Conservation (phyloP, 371 early-diverging fungal species). For the Lichtheimia ramosa region DNA sequence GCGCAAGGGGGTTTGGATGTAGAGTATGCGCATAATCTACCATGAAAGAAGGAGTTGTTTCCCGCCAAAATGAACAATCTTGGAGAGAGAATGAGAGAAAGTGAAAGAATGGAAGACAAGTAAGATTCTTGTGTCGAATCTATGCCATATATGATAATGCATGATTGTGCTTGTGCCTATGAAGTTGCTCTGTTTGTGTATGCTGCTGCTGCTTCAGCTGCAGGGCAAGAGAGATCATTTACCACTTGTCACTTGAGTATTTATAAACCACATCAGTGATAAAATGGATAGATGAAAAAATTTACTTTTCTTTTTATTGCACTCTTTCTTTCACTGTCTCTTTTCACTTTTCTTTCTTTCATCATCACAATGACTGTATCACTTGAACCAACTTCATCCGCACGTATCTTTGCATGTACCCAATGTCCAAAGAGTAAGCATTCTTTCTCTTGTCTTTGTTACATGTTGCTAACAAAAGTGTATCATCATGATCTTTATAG, state of each 20-base stretch:
- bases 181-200: slow-evolving; percentile 8
- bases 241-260: slow-evolving; percentile 1
- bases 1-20: not conserved
- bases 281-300: slow-evolving; percentile 42
- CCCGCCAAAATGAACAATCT: slow-evolving; percentile 12
- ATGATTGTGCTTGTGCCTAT: not conserved
- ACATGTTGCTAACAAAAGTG: slow-evolving; percentile 6
- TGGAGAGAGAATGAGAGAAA: not conserved
- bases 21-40: not conserved
- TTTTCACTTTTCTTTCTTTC: slow-evolving; percentile 14
- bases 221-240: not conserved
- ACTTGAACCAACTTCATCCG: slow-evolving; percentile 11
- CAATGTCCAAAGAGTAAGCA: slow-evolving; percentile 50
- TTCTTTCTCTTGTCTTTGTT: not conserved
- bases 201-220: not conserved
- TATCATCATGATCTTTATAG: slow-evolving; percentile 16
- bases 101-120: slow-evolving; percentile 2
- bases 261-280: slow-evolving; percentile 9
- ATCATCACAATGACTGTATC: slow-evolving; percentile 13
- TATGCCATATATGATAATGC: too few species aligned
- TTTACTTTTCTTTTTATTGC: slow-evolving; percentile 16
- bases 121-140: not conserved
- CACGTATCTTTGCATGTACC: slow-evolving; percentile 42
- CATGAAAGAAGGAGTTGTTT: not conserved
- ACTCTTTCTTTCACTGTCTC: slow-evolving; percentile 20